phyloP scores from a whole-genome alignment of 106 monocot species.

The Acanthochlamys bracteata region DNA sequence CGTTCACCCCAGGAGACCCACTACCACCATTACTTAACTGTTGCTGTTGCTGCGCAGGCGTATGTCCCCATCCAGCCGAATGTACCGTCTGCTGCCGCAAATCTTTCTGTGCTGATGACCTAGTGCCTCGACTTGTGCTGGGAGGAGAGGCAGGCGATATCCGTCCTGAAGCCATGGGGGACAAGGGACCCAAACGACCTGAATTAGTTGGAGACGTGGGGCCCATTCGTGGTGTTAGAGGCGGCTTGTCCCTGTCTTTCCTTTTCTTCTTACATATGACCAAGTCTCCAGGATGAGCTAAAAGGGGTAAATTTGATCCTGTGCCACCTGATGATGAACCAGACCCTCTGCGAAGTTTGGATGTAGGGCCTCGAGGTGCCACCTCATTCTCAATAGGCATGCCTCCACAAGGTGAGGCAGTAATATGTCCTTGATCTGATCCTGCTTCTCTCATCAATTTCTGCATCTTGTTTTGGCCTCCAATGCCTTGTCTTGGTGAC shows the following conservation, averaged over 20 bases:
- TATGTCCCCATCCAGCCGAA: conserved; percentile 17
- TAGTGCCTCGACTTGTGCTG: conserved; percentile 11
- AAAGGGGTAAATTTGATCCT: conserved; percentile 12
- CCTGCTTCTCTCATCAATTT: conserved; percentile 13
- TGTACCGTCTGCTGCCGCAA: conserved; percentile 13
- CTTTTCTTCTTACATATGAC: conserved; percentile 96
- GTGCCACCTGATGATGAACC: conserved; percentile 2
- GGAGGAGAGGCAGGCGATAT: conserved; percentile 17
- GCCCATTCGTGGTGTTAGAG: conserved; percentile 21
- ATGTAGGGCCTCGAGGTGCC: conserved; percentile 2
- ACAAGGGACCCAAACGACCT: conserved; percentile 19
- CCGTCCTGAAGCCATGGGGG: conserved; percentile 20
- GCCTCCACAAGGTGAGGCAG: conserved; percentile 2
- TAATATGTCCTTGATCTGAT: conserved; percentile 1
- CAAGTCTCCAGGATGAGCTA: conserved; percentile 62
- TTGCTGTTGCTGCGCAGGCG: conserved; percentile 11
- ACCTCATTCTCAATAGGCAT: conserved; percentile 11
- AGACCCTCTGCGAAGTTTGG: conserved; percentile 30
- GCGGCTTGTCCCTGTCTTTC: conserved; percentile 74
- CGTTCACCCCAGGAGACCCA: conserved; percentile 22
- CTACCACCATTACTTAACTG: conserved; percentile 9
- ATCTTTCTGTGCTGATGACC: conserved; percentile 25
- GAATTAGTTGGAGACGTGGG: conserved; percentile 32
- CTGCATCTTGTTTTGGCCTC: conserved; percentile 31
- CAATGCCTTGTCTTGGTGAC: conserved; percentile 15